Evolutionary conservation across 371 early-diverging fungal genomes (phyloP), one percentile per base, ranked within the genome.

Genomic region (Umbelopsis sp.): DNA sequence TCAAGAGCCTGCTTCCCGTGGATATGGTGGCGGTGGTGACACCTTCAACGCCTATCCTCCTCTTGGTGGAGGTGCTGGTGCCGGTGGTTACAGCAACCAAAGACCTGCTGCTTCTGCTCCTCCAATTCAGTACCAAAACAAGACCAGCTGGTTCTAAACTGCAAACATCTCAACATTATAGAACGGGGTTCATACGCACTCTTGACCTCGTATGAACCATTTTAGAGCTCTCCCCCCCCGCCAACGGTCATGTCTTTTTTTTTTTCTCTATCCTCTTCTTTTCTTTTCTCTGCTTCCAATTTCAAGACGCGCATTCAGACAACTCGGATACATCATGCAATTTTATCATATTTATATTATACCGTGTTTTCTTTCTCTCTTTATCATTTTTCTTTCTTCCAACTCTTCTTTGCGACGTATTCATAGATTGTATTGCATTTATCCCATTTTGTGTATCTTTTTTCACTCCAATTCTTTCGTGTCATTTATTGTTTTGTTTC

Each of bases 141-240:
- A 72, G 75, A 78, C 76, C 71, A 85, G 80, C 79, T 86, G 86
- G 86, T 86, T 86, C 79, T 86, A 75, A 77, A 70, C 48, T 44
- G 29, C 29, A 25, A 57, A 29, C 16, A 48, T 20, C 48, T 48
- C 11, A 41, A 53, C 41, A 22, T 1, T 5, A 44, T 65, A 66
- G 50, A 68, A 35, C 41, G 16, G 22, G 62, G 9, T 41, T 68
- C 66, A 24, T 50, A 63, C 66, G 62, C 41, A 16, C 16, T 48
- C 67, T 63, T 38, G 62, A 38, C 62, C 57, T 29, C 35, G 35
- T 57, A 35, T 57, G 35, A 35, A 35, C 29, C 29, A 24, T 32
- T 29, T 57, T 57, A 57, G 57, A 57, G 57, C 57, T 57, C 12
- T 16, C 32, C 11, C 41, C 57, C 22, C 24, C 10, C 68, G 44